Base-by-base conservation (phyloP, 73 alveolate genomes). In the Paramecium pentaurelia region DNA sequence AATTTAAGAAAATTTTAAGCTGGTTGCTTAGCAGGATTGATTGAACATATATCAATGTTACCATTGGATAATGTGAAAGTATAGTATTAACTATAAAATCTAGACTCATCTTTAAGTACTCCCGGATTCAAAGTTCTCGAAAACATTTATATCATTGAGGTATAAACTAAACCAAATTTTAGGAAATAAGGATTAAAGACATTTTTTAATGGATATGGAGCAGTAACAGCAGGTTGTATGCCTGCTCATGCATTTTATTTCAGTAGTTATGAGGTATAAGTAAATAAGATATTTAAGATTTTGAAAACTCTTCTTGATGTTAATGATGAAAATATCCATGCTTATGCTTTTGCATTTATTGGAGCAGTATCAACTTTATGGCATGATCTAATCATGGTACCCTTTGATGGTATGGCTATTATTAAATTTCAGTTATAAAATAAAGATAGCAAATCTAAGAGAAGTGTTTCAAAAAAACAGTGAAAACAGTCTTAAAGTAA, bases 211-310 rank as follows among this genome's bases (percentile, higher is more conserved):
- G 99, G 99, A 80, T 96, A 92, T 32, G 85, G 96, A 14, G 96
- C 95, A 8, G 97, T 96, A 16, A 95, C 98, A 14, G 86, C 94
- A 47, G 99, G 99, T n/a, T 96, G 98, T 86, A 93, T 97, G 92
- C 99, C 99, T 22, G 99, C 99, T 12, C 99, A 97, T 88, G 99
- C 98, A 27, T 89, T 96, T 2, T 96, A 89, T 85, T 97, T 97
- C 64, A 71, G 97, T 4, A 85, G 94, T 5, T 97, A 97, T 51
- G 99, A 97, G 80, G 86, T 89, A 27, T 37, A 59, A 3, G 45
- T 30, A 71, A 44, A 71, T 40, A 14, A 10, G 32, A 44, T 16
- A 20, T 40, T 7, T 5, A 27, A 80, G 91, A 36, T 94, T 14
- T 68, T 96, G 25, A 95, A 95, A 88, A 37, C 45, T 58, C 27